These are phyloP conservation scores for Haplosporangium gracile DNA, from an alignment of 192 early-diverging fungal genomes.

Conservation along the genomic window DNA sequence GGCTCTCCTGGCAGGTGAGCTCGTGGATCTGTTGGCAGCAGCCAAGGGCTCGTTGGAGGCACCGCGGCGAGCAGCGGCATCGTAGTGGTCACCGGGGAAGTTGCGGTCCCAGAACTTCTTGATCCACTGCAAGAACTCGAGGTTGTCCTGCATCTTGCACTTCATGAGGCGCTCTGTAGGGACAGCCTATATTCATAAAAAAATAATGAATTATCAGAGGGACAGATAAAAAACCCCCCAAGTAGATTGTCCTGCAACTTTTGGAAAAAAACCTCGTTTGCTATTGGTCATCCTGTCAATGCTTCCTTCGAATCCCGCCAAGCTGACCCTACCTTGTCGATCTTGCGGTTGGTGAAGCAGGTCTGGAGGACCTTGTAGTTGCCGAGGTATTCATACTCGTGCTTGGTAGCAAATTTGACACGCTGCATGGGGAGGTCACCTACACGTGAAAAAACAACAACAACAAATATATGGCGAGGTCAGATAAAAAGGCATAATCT, in stretches of 20 bases:
- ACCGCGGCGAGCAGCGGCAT: conserved; percentile 80
- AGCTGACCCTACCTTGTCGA: conserved; percentile 81
- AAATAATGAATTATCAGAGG: neutral
- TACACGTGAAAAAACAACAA: conserved; percentile 44
- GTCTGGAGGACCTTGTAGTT: conserved; percentile 97
- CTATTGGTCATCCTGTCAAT: neutral
- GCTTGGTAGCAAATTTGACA: conserved; percentile 95
- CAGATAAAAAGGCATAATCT: neutral
- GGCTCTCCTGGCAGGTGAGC: conserved; percentile 54
- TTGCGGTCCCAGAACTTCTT: conserved; percentile 94
- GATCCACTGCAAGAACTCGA: conserved; percentile 98
- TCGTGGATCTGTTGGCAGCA: conserved; percentile 58
- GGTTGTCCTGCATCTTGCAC: conserved; percentile 98
- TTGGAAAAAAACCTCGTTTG: neutral
- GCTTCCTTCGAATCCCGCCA: conserved; percentile 5
- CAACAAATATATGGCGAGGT: neutral
- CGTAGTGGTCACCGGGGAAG: conserved; percentile 86
- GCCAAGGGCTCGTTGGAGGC: conserved; percentile 52
- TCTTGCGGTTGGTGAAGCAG: conserved; percentile 88
- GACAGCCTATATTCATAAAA: conserved; percentile 68
- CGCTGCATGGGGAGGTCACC: conserved; percentile 86
- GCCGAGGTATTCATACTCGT: conserved; percentile 95
- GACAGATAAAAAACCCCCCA: neutral
- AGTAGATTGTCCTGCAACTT: neutral
- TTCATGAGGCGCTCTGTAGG: conserved; percentile 93